Base-by-base conservation (phyloP, 441 rosid genomes). In the Omphalea diandra region DNA sequence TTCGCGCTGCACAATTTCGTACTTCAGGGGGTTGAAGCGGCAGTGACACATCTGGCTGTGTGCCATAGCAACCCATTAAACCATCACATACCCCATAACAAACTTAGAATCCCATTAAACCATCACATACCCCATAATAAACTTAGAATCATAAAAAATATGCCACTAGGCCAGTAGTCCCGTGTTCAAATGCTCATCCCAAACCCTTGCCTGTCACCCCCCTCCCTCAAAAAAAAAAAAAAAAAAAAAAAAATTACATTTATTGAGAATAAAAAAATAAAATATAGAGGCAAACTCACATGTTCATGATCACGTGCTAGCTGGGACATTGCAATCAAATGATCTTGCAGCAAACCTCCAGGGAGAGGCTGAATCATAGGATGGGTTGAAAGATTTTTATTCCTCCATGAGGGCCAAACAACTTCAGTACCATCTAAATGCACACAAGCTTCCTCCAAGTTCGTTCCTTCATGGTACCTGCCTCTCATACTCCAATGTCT, bases 401-500 rank as follows among this genome's bases (percentile, higher is more conserved):
- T 88, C 83, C 98, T 89, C 99, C 98, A 94, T 56, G 95, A 84
- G 75, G 99, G 97, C 84, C 87, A 87, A 78, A 92, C 94, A 84
- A 92, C 96, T 86, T 94, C 99, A 52, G 88, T 78, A 71, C 99
- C 96, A 69, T 90, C 91, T 77, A 83, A 63, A 35, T 81, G 82
- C 15, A 83, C 78, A 80, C 88, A 82, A 80, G 86, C 82, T 75
- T 92, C 98, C 69, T 90, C 98, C 53, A 76, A 82, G 74, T 83
- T 89, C 66, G 84, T 82, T 75, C 88, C 89, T 66, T 94, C 98
- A 75, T 86, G 86, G 72, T 84, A 88, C 88, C 90, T 83, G 76
- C 97, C 93, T 84, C 90, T 90, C 84, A 92, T 76, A 75, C 97
- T 89, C 99, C 99, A 94, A 65, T 94, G 93, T 80, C 99, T 87